Percentiles rank a stretch among this genome's conserved stretches.
These are phyloP conservation scores for Paramecium primaurelia DNA, from an alignment of 73 alveolate genomes.

Conservation along the genomic window DNA sequence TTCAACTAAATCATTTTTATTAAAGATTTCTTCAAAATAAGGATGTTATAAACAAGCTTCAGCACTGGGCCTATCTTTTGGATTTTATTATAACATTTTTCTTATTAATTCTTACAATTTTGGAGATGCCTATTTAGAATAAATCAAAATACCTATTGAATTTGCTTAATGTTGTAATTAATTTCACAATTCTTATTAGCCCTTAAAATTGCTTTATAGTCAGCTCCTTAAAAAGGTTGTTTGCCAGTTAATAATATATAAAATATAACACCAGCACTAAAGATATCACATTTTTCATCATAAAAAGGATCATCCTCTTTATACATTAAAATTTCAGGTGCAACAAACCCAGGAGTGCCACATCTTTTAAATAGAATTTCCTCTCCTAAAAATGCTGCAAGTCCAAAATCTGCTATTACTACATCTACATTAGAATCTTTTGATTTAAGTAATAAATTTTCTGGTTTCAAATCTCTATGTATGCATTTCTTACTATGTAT, in stretches of 20 bases:
- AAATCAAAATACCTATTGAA: neutral
- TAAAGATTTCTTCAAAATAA: constrained; percentile 14
- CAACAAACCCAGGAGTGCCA: constrained; percentile 67
- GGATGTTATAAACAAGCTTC: constrained; percentile 53
- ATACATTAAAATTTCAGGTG: constrained; percentile 60
- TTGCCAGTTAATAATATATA: constrained; percentile 38
- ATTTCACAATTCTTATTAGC: constrained; percentile 59
- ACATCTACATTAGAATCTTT: constrained; percentile 25
- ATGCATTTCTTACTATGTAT: constrained; percentile 42
- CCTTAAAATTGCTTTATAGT: constrained; percentile 48
- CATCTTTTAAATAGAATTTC: constrained; percentile 59
- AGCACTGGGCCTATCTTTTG: constrained; percentile 28
- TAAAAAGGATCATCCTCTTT: constrained; percentile 63
- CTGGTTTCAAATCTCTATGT: constrained; percentile 63
- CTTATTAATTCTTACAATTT: constrained; percentile 40
- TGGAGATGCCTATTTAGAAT: neutral
- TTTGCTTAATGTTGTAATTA: constrained; percentile 7
- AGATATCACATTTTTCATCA: constrained; percentile 62
- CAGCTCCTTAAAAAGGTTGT: constrained; percentile 55
- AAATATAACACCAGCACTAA: constrained; percentile 57
- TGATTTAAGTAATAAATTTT: constrained; percentile 39
- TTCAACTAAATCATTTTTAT: constrained; percentile 26
- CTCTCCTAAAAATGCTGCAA: constrained; percentile 54
- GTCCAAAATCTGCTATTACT: constrained; percentile 60
- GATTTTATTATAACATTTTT: constrained; percentile 46